Percentiles rank a stretch among this genome's conserved stretches.
Conservation (phyloP, 2,329 filamentous ascomycete genomes). For the Byssoonygena ceratinophila region DNA sequence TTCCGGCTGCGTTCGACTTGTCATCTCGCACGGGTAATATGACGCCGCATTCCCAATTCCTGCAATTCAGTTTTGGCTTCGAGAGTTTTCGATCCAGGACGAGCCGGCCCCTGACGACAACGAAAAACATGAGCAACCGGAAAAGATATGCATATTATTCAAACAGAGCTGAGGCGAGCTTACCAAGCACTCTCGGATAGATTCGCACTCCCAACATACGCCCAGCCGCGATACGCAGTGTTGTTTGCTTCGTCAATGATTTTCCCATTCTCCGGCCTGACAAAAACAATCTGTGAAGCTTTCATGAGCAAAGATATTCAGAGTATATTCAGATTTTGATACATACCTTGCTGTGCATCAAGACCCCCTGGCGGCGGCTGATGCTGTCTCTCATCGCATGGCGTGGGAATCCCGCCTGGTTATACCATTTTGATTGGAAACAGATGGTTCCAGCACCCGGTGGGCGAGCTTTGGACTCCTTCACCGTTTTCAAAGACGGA, state of each 20-base stretch:
- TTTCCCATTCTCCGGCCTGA: slow-evolving; percentile 20
- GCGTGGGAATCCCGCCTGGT: slow-evolving; percentile 57
- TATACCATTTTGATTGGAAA: slow-evolving; percentile 62
- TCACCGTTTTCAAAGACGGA: slow-evolving; percentile 61
- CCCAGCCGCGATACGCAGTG: slow-evolving; percentile 50
- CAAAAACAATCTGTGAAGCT: slow-evolving; percentile 26
- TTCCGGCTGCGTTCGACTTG: slow-evolving; percentile 21
- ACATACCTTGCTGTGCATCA: slow-evolving; percentile 77
- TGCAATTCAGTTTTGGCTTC: slow-evolving; percentile 63
- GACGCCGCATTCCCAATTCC: slow-evolving; percentile 95
- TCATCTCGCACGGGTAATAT: slow-evolving; percentile 45
- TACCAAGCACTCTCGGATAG: slow-evolving; percentile 87
- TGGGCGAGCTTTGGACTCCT: slow-evolving; percentile 52
- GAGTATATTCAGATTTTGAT: not conserved
- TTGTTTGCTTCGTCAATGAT: slow-evolving; percentile 15
- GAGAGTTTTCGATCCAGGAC: slow-evolving; percentile 58
- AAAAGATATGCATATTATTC: too few species aligned
- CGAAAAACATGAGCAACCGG: too few species aligned
- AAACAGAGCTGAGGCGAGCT: too few species aligned
- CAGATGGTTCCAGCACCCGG: slow-evolving; percentile 71
- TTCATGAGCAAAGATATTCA: not conserved
- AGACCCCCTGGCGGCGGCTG: slow-evolving; percentile 57
- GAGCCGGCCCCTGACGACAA: slow-evolving; percentile 65
- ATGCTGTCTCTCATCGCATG: slow-evolving; percentile 63
- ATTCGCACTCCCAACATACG: slow-evolving; percentile 84